Conservation (phyloP, 805 yeast genomes). For the Scheffersomyces ergatensis region DNA sequence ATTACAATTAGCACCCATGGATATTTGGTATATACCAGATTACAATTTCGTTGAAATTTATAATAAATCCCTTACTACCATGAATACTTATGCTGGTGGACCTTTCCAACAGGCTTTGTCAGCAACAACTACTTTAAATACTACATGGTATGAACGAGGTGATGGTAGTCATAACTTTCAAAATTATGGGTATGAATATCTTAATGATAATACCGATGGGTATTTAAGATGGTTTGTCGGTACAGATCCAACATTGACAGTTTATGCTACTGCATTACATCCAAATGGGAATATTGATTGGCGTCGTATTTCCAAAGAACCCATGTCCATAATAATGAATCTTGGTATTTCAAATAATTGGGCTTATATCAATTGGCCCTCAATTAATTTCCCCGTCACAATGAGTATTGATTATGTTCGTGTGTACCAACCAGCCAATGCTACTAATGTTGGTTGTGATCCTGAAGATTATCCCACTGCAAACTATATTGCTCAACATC, state of each 20-base stretch:
- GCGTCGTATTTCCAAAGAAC: constrained; percentile 83
- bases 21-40: constrained; percentile 92
- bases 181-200: constrained; percentile 72
- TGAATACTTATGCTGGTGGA: constrained; percentile 91
- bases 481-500: constrained; percentile 74
- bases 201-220: constrained; percentile 60
- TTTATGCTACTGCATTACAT: constrained; percentile 71
- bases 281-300: constrained; percentile 90
- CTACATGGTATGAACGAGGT: constrained; percentile 77
- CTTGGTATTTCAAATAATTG: constrained; percentile 89
- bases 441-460: constrained; percentile 71
- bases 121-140: constrained; percentile 73
- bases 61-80: constrained; percentile 65
- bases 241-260: constrained; percentile 68
- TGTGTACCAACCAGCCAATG: constrained; percentile 79
- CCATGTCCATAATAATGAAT: constrained; percentile 86
- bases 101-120: constrained; percentile 93
- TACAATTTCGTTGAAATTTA: constrained; percentile 74
- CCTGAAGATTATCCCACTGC: constrained; percentile 82
- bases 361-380: constrained; percentile 92
- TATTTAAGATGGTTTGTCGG: constrained; percentile 89
- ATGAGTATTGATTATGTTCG: constrained; percentile 84
- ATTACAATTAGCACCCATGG: constrained; percentile 88
- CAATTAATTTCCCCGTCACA: constrained; percentile 71
- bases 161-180: constrained; percentile 55